phyloP scores from a whole-genome alignment of 345 rosid species.

The Eucalyptus leucophloia region DNA sequence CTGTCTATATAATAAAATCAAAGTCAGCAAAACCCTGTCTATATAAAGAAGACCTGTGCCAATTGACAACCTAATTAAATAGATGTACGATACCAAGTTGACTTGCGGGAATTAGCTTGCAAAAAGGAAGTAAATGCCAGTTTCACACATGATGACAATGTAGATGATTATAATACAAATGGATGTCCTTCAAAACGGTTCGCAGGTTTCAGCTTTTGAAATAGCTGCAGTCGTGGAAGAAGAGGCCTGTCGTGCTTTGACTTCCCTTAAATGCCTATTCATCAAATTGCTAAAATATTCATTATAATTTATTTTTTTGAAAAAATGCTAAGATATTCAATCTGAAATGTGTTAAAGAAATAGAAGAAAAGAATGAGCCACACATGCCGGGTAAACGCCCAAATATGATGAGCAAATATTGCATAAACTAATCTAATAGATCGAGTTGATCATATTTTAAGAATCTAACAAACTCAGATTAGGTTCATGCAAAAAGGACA shows the following conservation, averaged over 20 bases:
- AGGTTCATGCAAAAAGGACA: accelerated
- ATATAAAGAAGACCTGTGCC: neutral
- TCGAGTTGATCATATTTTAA: neutral
- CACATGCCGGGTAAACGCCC: neutral
- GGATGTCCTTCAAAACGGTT: neutral
- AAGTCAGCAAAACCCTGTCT: neutral
- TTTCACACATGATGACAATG: neutral
- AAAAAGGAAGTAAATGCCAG: neutral
- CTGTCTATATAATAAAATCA: neutral
- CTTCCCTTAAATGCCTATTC: neutral
- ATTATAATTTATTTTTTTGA: neutral
- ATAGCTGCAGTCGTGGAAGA: neutral
- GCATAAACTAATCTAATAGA: neutral
- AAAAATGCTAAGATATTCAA: neutral
- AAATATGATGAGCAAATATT: neutral
- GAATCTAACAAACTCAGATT: neutral
- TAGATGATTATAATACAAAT: neutral
- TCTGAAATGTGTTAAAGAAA: neutral
- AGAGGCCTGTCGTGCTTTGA: neutral
- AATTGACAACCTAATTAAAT: neutral
- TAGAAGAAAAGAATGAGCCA: neutral
- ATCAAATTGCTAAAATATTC: neutral
- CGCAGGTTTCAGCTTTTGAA: neutral
- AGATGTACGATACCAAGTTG: neutral
- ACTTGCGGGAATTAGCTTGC: neutral